These are phyloP conservation scores for Phytophthora sp. DNA, from an alignment of 352 stramenopile genomes.

Conservation along the genomic window DNA sequence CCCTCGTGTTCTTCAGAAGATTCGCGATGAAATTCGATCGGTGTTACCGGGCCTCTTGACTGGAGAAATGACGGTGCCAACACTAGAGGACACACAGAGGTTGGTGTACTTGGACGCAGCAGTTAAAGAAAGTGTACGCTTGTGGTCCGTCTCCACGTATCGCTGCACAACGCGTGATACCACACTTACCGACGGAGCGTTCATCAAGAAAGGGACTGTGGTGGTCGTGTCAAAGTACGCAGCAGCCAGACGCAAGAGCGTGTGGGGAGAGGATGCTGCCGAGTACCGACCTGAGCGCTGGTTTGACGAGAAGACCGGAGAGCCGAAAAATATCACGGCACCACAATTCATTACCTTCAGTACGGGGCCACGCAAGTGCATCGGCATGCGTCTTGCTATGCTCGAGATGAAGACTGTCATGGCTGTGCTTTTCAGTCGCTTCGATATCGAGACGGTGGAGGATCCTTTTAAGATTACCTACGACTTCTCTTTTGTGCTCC, in stretches of 20 bases:
- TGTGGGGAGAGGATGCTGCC: slow-evolving; percentile 54
- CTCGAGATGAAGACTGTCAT: slow-evolving; percentile 50
- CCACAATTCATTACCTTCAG: slow-evolving; percentile 60
- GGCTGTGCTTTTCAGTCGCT: slow-evolving; percentile 34
- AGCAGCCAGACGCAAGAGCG: slow-evolving; percentile 36
- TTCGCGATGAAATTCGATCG: slow-evolving; percentile 33
- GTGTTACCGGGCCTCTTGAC: slow-evolving; percentile 29
- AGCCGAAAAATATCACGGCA: slow-evolving; percentile 34
- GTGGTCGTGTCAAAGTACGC: slow-evolving; percentile 52
- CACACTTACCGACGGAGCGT: slow-evolving; percentile 59
- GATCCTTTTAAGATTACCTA: slow-evolving; percentile 36
- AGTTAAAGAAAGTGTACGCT: slow-evolving; percentile 57
- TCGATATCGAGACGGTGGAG: slow-evolving; percentile 34
- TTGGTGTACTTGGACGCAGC: slow-evolving; percentile 65
- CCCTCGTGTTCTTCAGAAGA: slow-evolving; percentile 42
- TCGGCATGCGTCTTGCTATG: slow-evolving; percentile 46
- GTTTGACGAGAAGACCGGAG: slow-evolving; percentile 37
- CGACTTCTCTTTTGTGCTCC: slow-evolving; percentile 35
- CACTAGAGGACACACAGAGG: slow-evolving; percentile 45
- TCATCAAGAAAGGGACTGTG: slow-evolving; percentile 38
- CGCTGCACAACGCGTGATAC: slow-evolving; percentile 20
- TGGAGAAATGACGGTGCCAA: slow-evolving; percentile 19
- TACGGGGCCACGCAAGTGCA: slow-evolving; percentile 51
- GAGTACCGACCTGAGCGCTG: slow-evolving; percentile 44
- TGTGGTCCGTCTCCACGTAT: slow-evolving; percentile 40